A percentile compares a stretch with the other conserved stretches of the same genome.
phyloP scores from a whole-genome alignment of 2,329 filamentous ascomycete genomes.

The Ascochyta clinopodiicola region DNA sequence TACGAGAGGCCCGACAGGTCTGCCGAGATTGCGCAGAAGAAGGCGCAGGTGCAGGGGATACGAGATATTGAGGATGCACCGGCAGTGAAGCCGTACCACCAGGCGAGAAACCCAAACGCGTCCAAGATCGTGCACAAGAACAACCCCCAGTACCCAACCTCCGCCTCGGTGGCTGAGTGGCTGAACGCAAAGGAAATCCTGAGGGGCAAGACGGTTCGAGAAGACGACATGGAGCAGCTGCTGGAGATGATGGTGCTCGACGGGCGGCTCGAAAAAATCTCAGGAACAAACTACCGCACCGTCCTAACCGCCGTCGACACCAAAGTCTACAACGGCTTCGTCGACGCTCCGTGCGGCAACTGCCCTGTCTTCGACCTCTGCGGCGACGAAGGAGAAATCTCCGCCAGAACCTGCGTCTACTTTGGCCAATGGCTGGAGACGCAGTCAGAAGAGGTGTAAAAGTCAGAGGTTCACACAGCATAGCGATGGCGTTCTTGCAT shows the following conservation, averaged over 20 bases:
- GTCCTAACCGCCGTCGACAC: slow-evolving; percentile 50
- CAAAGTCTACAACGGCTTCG: slow-evolving; percentile 74
- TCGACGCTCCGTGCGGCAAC: slow-evolving; percentile 85
- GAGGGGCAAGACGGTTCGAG: slow-evolving; percentile 67
- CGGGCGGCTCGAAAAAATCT: slow-evolving; percentile 74
- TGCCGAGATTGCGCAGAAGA: slow-evolving; percentile 45
- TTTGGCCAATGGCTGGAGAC: slow-evolving; percentile 79
- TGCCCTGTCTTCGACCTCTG: slow-evolving; percentile 96
- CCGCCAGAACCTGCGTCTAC: slow-evolving; percentile 88
- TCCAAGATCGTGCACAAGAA: slow-evolving; percentile 60
- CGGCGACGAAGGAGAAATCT: slow-evolving; percentile 88
- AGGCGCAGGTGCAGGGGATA: slow-evolving; percentile 41
- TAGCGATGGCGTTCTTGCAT: slow-evolving; percentile 38
- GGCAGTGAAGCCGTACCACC: slow-evolving; percentile 32
- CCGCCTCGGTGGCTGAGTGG: slow-evolving; percentile 76
- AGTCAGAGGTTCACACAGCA: slow-evolving; percentile 16
- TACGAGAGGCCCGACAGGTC: slow-evolving; percentile 46
- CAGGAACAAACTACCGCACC: slow-evolving; percentile 58
- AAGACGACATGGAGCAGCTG: slow-evolving; percentile 82
- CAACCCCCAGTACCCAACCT: slow-evolving; percentile 81
- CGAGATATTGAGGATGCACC: slow-evolving; percentile 45
- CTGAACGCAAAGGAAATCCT: slow-evolving; percentile 74
- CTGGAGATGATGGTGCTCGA: slow-evolving; percentile 90
- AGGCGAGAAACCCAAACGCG: slow-evolving; percentile 29
- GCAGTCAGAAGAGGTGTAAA: slow-evolving; percentile 35